Conservation (phyloP, 2,329 filamentous ascomycete genomes). For the Colletotrichum sublineola region DNA sequence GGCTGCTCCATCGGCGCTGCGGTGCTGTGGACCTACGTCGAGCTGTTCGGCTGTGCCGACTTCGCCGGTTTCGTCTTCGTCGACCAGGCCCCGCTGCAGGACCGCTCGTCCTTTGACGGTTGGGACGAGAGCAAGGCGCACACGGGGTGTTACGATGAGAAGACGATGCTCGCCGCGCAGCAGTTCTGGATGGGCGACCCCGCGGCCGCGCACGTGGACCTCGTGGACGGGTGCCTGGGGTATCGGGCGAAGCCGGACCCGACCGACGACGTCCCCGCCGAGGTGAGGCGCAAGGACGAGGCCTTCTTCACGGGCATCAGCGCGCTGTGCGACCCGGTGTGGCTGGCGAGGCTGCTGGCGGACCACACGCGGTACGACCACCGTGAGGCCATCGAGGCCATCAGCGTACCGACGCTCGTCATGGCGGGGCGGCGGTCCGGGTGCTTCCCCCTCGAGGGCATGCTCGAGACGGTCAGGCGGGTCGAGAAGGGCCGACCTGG, state of each 20-base stretch:
- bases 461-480: slow-evolving; percentile 52
- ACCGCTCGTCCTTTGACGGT: slow-evolving; percentile 49
- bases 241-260: slow-evolving; percentile 49
- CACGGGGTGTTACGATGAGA: slow-evolving; percentile 55
- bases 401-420: slow-evolving; percentile 52
- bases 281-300: slow-evolving; percentile 48
- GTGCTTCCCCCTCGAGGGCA: slow-evolving; percentile 55
- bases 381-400: slow-evolving; percentile 54
- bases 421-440: slow-evolving; percentile 54
- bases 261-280: slow-evolving; percentile 45
- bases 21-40: slow-evolving; percentile 56
- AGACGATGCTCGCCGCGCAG: slow-evolving; percentile 51
- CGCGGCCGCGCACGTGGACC: slow-evolving; percentile 47
- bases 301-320: slow-evolving; percentile 53
- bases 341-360: slow-evolving; percentile 54
- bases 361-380: slow-evolving; percentile 59
- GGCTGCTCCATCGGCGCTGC: slow-evolving; percentile 58
- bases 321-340: slow-evolving; percentile 51
- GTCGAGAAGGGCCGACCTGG: slow-evolving; percentile 45
- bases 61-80: slow-evolving; percentile 54
- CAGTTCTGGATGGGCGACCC: slow-evolving; percentile 45
- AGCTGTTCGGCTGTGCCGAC: slow-evolving; percentile 52
- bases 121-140: slow-evolving; percentile 53
- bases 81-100: slow-evolving; percentile 58
- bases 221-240: slow-evolving; percentile 54